Conservation (phyloP, 2,329 filamentous ascomycete species). For the Diaporthe batatas region DNA sequence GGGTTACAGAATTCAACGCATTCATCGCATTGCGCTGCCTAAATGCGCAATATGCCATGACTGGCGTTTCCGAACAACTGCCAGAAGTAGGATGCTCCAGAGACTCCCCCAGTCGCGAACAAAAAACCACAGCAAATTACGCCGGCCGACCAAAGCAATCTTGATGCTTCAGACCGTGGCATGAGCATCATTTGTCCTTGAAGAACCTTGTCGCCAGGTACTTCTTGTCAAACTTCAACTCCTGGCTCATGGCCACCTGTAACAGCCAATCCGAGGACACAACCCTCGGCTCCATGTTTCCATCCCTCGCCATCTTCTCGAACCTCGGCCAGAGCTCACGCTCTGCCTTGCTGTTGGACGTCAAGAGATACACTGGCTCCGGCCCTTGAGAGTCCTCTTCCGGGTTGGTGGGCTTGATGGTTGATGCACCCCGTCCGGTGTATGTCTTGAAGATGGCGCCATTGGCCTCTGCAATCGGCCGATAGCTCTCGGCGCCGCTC, state of each 20-base stretch:
- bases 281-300: conserved; percentile 84
- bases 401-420: conserved; percentile 72
- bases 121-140: background rate
- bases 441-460: conserved; percentile 86
- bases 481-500: conserved; percentile 87
- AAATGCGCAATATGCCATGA: background rate
- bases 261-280: conserved; percentile 92
- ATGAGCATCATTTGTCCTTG: conserved; percentile 41
- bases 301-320: conserved; percentile 79
- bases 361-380: conserved; percentile 87
- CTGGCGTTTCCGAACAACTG: conserved; percentile 11
- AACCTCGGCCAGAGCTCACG: conserved; percentile 84
- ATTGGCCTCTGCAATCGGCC: conserved; percentile 88
- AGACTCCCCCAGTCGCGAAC: conserved; percentile 28
- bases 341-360: conserved; percentile 75
- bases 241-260: conserved; percentile 89
- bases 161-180: background rate
- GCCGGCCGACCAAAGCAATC: background rate
- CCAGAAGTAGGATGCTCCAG: conserved; percentile 1
- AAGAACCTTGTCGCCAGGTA: conserved; percentile 68
- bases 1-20: conserved; percentile 1
- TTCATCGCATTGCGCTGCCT: conserved; percentile 2
- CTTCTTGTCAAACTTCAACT: conserved; percentile 75
- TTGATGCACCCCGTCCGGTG: conserved; percentile 77
- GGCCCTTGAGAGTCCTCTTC: conserved; percentile 73